Base-by-base conservation (phyloP, 108 stramenopile species). In the Epithemia pelagica region DNA sequence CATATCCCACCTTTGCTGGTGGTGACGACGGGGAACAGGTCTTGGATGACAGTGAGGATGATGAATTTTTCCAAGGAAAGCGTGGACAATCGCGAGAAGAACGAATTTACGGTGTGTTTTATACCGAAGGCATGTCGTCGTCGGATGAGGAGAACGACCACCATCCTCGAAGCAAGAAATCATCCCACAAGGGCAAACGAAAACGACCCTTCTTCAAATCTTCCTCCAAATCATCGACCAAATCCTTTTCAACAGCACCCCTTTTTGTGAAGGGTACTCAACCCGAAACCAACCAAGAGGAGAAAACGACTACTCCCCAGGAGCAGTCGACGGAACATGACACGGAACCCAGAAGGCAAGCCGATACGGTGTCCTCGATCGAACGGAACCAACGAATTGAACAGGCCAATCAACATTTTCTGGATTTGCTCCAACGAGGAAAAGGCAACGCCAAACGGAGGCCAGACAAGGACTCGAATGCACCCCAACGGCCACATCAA, bases 1-100 rank as follows among this genome's bases (percentile, higher is more conserved):
- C 10, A 10, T 46, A 46, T 15, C 37, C 37, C 37, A 46, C 37
- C 10, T 46, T 46, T 46, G 37, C 10, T 15, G 37, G 37, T 46
- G n/a, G n/a, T n/a, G n/a, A n/a, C n/a, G 37, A 46, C 37, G 37
- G 37, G 37, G 37, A 46, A 46, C 5, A 15, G 37, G 15, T 46
- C 37, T 15, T 10, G 5, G 37, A 46, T 46, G 37, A 46, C 15
- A 15, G 15, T 46, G 37, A 46, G 5, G 37, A 46, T 46, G 37
- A 46, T 46, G 37, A 46, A 10, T 5, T 10, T 10, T 46, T 46
- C 15, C 37, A 46, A 46, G 15, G 10, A 19, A 5, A 26, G 18
- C 56, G 56, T 19, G 7, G 21, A 57, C 56, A n/a, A 26, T 23
- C 56, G 22, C 56, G 56, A 57, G 56, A 57, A 57, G 56, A 57